Evolutionary conservation across 495 filamentous ascomycete species (phyloP).

Genomic region (Trichocladium antarcticum): DNA sequence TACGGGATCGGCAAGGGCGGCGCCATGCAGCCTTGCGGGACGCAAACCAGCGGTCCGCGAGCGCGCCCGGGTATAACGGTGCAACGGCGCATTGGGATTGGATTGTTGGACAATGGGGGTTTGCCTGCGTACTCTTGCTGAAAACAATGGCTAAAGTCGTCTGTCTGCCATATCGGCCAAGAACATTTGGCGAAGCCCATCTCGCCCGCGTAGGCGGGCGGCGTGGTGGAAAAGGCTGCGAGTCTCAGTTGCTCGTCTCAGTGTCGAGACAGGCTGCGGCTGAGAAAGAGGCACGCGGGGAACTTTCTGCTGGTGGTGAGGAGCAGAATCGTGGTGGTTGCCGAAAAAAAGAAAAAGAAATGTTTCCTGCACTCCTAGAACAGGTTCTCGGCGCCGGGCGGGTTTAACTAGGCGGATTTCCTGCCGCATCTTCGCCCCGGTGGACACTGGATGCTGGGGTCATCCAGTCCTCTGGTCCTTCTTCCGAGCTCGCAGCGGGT

Average conservation of each 20-base stretch:
- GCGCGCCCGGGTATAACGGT: not conserved
- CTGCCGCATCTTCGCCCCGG: not conserved
- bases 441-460: not conserved
- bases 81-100: slow-evolving; percentile 26
- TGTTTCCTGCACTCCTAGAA: not conserved
- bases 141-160: slow-evolving; percentile 86
- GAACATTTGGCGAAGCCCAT: slow-evolving; percentile 61
- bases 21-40: not conserved
- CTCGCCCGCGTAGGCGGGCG: slow-evolving; percentile 14
- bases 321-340: not conserved
- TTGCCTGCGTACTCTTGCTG: slow-evolving; percentile 56
- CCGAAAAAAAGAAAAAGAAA: not conserved
- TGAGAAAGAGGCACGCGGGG: not conserved
- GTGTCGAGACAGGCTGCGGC: not conserved
- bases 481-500: no score
- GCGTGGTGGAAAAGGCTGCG: slow-evolving; percentile 5
- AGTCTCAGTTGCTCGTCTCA: not conserved
- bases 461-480: not conserved
- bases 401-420: not conserved
- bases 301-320: not conserved
- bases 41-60: not conserved
- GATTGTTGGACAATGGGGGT: not conserved
- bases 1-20: slow-evolving; percentile 9
- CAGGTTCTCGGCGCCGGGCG: not conserved
- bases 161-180: slow-evolving; percentile 70